Evolutionary conservation across 1,284 basidiomycete species (phyloP).

Genomic region (Heterobasidion irregulare): DNA sequence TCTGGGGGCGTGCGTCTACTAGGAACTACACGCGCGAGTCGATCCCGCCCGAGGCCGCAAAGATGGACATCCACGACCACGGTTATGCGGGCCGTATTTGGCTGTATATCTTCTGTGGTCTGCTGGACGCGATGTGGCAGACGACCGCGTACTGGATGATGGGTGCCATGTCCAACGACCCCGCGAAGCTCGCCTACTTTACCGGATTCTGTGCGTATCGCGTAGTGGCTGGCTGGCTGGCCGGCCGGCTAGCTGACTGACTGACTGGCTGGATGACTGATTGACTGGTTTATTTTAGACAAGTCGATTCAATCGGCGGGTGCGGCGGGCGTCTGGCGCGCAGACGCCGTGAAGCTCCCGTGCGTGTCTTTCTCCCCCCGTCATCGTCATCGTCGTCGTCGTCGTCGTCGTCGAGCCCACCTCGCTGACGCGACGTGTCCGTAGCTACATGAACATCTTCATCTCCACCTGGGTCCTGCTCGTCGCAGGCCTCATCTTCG

Average conservation of each 20-base stretch:
- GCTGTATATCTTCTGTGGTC: constrained; percentile 50
- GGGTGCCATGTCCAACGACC: constrained; percentile 40
- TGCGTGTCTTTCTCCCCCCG: constrained; percentile 14
- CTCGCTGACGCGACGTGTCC: not conserved
- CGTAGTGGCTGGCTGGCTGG: not conserved
- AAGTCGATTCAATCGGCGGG: constrained; percentile 37
- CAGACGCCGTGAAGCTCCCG: constrained; percentile 30
- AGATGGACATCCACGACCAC: constrained; percentile 47
- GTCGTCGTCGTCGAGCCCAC: not conserved
- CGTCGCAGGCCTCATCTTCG: constrained; percentile 30
- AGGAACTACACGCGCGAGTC: constrained; percentile 56
- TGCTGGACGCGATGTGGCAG: constrained; percentile 54
- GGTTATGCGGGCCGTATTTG: constrained; percentile 43
- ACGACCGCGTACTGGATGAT: constrained; percentile 51
- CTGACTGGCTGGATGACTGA: not conserved
- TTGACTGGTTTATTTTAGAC: constrained; percentile 18
- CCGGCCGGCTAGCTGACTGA: not conserved
- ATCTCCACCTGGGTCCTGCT: constrained; percentile 35
- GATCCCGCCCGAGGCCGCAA: constrained; percentile 21
- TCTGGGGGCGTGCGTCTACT: not conserved
- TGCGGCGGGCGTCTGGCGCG: constrained; percentile 34
- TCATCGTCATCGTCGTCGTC: too few species aligned
- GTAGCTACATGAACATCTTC: constrained; percentile 34
- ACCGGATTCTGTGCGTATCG: constrained; percentile 33
- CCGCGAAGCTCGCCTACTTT: constrained; percentile 37